These are phyloP conservation scores for Kentomonas sorsogonicus DNA, from an alignment of 208 protist species.

Conservation along the genomic window DNA sequence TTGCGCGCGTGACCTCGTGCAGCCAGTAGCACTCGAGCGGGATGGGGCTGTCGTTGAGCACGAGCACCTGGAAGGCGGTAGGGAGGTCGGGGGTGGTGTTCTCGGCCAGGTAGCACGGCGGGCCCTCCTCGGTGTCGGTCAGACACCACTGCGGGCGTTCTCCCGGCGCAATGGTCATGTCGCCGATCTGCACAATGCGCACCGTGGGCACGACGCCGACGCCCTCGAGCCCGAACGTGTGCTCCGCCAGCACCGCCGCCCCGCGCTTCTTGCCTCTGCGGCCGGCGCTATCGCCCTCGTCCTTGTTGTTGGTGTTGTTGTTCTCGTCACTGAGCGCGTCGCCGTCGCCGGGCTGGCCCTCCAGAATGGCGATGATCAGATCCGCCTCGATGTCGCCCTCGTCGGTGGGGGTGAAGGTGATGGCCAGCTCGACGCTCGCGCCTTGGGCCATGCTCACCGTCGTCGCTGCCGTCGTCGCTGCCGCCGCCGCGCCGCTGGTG, in stretches of 20 bases:
- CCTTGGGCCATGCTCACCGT: slow-evolving; percentile 28
- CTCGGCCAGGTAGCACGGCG: slow-evolving; percentile 45
- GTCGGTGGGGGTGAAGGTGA: slow-evolving; percentile 60
- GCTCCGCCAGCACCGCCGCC: slow-evolving; percentile 45
- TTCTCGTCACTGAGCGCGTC: too few species aligned
- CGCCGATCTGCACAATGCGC: slow-evolving; percentile 43
- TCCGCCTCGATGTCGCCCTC: too few species aligned
- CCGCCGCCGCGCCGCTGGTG: too few species aligned
- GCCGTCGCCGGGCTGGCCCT: too few species aligned
- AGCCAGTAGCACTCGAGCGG: slow-evolving; percentile 61
- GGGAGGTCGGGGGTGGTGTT: slow-evolving; percentile 54
- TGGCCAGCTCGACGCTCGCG: slow-evolving; percentile 28
- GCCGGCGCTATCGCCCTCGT: slow-evolving; percentile 44
- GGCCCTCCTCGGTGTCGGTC: slow-evolving; percentile 15
- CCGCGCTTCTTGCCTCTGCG: slow-evolving; percentile 27
- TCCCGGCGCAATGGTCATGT: slow-evolving; percentile 27
- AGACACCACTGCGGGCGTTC: slow-evolving; percentile 31
- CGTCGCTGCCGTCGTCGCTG: slow-evolving; percentile 22
- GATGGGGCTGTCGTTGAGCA: slow-evolving; percentile 61
- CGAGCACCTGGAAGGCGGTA: slow-evolving; percentile 36
- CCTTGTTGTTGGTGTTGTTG: too few species aligned
- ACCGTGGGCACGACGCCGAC: slow-evolving; percentile 67
- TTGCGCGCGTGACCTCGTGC: slow-evolving; percentile 15
- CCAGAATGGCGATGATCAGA: too few species aligned
- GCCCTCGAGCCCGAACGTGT: slow-evolving; percentile 45